Evolutionary conservation across 768 basidiomycete species (phyloP).

Genomic region (Russula virescens): DNA sequence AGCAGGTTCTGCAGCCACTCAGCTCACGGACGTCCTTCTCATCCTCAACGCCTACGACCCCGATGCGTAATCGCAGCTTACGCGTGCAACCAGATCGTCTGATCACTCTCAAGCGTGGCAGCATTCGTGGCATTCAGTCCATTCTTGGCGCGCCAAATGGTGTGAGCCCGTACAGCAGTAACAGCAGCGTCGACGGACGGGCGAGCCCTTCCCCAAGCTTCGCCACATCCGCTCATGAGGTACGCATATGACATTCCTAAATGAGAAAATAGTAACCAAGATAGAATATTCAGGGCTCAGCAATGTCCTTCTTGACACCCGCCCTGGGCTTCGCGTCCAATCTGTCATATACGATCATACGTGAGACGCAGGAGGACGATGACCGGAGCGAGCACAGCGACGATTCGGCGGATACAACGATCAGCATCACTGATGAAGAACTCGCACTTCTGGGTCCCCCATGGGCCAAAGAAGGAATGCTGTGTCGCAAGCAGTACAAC

Average conservation of each 20-base stretch:
- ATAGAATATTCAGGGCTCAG: conserved; percentile 50
- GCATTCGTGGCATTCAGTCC: conserved; percentile 82
- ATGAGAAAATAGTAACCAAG: conserved; percentile 31
- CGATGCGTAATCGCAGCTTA: conserved; percentile 63
- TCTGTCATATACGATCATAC: conserved; percentile 92
- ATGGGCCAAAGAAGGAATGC: conserved; percentile 98
- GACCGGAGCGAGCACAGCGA: conserved; percentile 68
- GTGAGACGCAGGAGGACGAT: conserved; percentile 87
- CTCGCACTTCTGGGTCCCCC: conserved; percentile 92
- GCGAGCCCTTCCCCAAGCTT: conserved; percentile 95
- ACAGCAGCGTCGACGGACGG: conserved; percentile 78
- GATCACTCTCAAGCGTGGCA: conserved; percentile 79
- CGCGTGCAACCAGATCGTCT: conserved; percentile 64
- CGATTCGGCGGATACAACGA: conserved; percentile 60
- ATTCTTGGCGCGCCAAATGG: conserved; percentile 62
- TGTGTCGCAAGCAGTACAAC: conserved; percentile 93
- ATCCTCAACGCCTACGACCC: conserved; percentile 49
- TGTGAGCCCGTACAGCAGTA: conserved; percentile 80
- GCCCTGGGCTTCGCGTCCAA: conserved; percentile 97
- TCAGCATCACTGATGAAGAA: conserved; percentile 92
- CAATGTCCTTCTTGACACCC: conserved; percentile 68
- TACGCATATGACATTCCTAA: conserved; percentile 29
- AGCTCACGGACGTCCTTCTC: conserved; percentile 48
- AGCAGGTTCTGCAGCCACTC: conserved; percentile 84
- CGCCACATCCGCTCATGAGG: conserved; percentile 84